Evolutionary conservation across 208 protist species (phyloP), one percentile per base, ranked within the genome.

Genomic region (Leptomonas pyrrhocoris): DNA sequence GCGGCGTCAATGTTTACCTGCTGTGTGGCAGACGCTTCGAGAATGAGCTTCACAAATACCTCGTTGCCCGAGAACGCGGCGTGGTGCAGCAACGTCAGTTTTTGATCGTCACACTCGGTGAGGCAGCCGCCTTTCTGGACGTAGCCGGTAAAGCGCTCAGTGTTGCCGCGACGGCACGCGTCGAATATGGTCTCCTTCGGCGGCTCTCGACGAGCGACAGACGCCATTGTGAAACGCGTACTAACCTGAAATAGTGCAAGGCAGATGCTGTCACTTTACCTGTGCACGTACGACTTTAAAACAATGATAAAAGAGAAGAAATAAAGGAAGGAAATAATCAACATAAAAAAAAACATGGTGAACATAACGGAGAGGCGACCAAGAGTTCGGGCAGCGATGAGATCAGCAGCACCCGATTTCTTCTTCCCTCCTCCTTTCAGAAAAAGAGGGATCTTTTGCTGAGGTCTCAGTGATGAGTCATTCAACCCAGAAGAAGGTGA

Each of bases 61-160:
- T 48, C 36, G 49, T 88, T 90, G 5, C 86, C 92, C 4, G 78
- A 66, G 75, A 94, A 94, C 4, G 86, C 87, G 9, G 82, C 83
- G 74, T 90, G 85, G 74, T 96, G 92, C 1, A 96, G 84, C 68
- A 96, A 70, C 16, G 92, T 96, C 82, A 95, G 86, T 34, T 81
- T 74, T 66, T 92, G 78, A 0, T 77, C 79, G 56, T 96, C 89
- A 7, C 34, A 54, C 70, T 95, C 92, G 12, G 85, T 93, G 15
- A 94, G 60, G 60, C 83, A 92, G n/a, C 92, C 89, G 34, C 86
- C 86, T 58, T 91, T 81, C 16, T 27, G 31, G 30, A 94, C 68
- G 68, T 96, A 96, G 5, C 63, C 71, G 21, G 65, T 36, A 16
- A 94, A 83, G 27, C 85, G 82, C 16, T 77, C 70, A 0, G 59